Evolutionary conservation across 306 rosid species (phyloP).

Genomic region (Acacia acuminata): DNA sequence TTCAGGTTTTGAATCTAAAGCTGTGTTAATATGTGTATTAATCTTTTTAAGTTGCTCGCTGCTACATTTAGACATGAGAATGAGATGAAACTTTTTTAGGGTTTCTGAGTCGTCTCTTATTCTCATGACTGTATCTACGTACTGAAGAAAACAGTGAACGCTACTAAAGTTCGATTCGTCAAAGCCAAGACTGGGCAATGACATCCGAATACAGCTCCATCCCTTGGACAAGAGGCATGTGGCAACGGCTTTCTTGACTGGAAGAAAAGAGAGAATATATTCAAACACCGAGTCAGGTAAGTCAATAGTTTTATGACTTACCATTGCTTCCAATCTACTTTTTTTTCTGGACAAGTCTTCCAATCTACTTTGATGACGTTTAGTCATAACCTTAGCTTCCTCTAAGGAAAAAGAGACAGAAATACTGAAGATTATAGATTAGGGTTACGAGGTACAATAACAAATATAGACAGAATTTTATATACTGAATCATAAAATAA

Average conservation of each 20-base stretch:
- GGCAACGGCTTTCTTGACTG: slow-evolving; percentile 17
- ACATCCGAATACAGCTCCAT: slow-evolving; percentile 33
- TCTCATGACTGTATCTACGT: neutral
- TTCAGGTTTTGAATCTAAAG: neutral
- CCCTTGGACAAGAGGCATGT: slow-evolving; percentile 30
- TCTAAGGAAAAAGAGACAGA: no score
- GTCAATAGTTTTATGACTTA: no score
- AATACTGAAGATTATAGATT: no score
- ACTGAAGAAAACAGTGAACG: neutral
- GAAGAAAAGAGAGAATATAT: neutral
- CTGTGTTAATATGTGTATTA: neutral
- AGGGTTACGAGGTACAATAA: no score
- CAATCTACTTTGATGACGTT: no score
- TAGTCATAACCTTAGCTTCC: no score
- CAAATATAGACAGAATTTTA: no score
- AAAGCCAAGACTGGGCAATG: neutral
- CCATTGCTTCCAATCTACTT: no score
- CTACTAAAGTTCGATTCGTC: neutral
- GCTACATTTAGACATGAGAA: neutral
- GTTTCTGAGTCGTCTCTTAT: neutral
- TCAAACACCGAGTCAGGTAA: no score
- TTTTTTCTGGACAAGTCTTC: no score
- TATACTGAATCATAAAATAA: no score
- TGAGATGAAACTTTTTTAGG: neutral
- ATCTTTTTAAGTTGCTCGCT: neutral